Conservation (phyloP, 140 eudicot species). For the Anethum foeniculum region DNA sequence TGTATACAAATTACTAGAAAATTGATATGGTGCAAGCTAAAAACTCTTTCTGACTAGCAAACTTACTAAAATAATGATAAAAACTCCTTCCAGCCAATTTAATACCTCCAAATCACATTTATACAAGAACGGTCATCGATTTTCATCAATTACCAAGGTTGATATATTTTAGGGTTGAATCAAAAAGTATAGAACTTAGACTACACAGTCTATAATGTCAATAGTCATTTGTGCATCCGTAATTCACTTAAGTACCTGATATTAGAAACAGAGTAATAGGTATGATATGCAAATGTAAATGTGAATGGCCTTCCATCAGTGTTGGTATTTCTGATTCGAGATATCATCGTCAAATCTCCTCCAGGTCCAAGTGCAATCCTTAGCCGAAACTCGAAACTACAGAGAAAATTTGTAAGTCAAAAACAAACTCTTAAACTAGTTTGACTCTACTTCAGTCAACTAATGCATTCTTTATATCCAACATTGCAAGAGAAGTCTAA, state of each 20-base stretch:
- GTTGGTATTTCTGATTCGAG: conserved; percentile 74
- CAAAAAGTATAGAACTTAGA: neutral
- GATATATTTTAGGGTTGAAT: neutral
- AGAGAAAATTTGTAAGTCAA: conserved; percentile 2
- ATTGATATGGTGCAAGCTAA: neutral
- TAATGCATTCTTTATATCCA: neutral
- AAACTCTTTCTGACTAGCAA: neutral
- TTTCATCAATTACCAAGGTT: neutral
- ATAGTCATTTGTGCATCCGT: neutral
- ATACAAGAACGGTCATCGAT: neutral
- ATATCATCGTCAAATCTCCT: conserved; percentile 86
- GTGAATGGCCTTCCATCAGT: conserved; percentile 67
- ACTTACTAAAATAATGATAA: neutral
- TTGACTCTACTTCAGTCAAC: neutral
- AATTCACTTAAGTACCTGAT: conserved; percentile 45
- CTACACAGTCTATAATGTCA: neutral
- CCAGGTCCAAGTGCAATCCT: conserved; percentile 76
- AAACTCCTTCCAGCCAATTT: neutral
- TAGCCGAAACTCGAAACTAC: conserved; percentile 85
- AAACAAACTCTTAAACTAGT: neutral
- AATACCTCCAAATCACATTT: neutral
- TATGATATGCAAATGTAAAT: conserved; percentile 82
- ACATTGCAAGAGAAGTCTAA: conserved; percentile 11
- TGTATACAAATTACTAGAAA: conserved; percentile 17
- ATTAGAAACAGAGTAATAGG: conserved; percentile 83